phyloP scores from a whole-genome alignment of 2,329 filamentous ascomycete species.

The Escovopsis sp. region DNA sequence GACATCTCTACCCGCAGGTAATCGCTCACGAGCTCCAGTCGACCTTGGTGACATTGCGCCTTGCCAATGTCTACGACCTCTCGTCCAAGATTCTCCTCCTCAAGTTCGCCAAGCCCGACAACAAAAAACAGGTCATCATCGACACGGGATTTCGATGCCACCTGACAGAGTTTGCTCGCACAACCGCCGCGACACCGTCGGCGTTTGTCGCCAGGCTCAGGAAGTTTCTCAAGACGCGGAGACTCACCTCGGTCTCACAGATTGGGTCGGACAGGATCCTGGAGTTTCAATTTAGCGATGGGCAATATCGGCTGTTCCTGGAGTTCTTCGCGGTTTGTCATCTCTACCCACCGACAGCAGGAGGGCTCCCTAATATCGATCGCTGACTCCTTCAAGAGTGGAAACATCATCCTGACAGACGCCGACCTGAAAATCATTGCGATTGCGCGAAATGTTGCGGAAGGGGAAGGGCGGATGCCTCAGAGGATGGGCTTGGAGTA shows the following conservation, averaged over 20 bases:
- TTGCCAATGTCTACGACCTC: constrained; percentile 92
- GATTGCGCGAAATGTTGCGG: constrained; percentile 63
- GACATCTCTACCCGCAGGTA: constrained; percentile 39
- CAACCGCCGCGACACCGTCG: constrained; percentile 72
- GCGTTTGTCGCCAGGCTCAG: constrained; percentile 72
- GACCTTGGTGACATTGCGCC: constrained; percentile 60
- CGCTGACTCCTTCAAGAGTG: constrained; percentile 35
- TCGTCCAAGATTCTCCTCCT: constrained; percentile 90
- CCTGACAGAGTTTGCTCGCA: constrained; percentile 77
- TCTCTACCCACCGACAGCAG: neutral
- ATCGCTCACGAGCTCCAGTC: constrained; percentile 84
- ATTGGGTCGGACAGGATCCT: constrained; percentile 89
- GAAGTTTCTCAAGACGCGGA: constrained; percentile 75
- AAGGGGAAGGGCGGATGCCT: constrained; percentile 72
- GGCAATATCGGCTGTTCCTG: constrained; percentile 70
- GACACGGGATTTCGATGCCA: constrained; percentile 96
- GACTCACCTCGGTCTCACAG: constrained; percentile 68
- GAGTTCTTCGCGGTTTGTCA: constrained; percentile 69
- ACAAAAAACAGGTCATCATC: constrained; percentile 78
- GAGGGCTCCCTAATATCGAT: neutral
- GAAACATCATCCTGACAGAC: constrained; percentile 89
- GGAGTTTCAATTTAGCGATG: constrained; percentile 85
- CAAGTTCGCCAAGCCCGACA: constrained; percentile 83
- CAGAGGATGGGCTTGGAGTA: constrained; percentile 67
- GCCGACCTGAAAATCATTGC: constrained; percentile 68